A percentile compares a stretch with the other conserved stretches of the same genome.
These are phyloP conservation scores for Penicillium odoratum DNA, from an alignment of 495 filamentous ascomycete species.

Conservation along the genomic window DNA sequence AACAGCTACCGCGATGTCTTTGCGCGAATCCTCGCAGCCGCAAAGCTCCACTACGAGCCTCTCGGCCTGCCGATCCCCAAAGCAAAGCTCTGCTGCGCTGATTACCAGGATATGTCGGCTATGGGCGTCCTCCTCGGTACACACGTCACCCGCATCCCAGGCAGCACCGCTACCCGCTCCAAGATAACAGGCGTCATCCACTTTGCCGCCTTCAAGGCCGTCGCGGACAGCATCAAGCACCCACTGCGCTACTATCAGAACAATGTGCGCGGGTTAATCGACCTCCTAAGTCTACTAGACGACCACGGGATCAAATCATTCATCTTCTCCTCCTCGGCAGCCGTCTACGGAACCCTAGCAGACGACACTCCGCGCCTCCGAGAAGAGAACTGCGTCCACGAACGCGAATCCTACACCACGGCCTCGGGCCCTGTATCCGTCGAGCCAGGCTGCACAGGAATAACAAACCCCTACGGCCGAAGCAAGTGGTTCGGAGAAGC, in stretches of 20 bases:
- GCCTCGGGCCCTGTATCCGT: not conserved
- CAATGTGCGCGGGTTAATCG: constrained; percentile 1
- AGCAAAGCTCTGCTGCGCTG: constrained; percentile 5
- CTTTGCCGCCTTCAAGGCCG: constrained; percentile 5
- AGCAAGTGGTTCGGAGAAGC: constrained; percentile 8
- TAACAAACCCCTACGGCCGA: constrained; percentile 10
- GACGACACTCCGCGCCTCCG: not conserved
- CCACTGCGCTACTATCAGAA: constrained; percentile 7
- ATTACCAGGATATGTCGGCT: constrained; percentile 2
- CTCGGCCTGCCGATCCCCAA: not conserved
- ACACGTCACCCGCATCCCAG: not conserved
- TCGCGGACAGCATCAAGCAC: constrained; percentile 5
- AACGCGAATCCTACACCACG: not conserved
- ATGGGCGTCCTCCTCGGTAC: not conserved
- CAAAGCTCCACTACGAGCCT: constrained; percentile 2
- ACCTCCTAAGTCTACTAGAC: constrained; percentile 5
- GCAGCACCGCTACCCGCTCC: not conserved
- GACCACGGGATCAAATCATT: constrained; percentile 5
- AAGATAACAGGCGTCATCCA: constrained; percentile 6
- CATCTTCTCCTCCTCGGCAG: constrained; percentile 6
- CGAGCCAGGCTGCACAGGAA: constrained; percentile 5
- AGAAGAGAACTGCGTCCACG: constrained; percentile 6
- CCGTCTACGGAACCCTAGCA: constrained; percentile 4
- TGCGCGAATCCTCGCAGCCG: not conserved
- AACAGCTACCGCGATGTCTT: constrained; percentile 6